Evolutionary conservation across 176 grass and related monocot species (phyloP).

Genomic region (Oryza nivara): DNA sequence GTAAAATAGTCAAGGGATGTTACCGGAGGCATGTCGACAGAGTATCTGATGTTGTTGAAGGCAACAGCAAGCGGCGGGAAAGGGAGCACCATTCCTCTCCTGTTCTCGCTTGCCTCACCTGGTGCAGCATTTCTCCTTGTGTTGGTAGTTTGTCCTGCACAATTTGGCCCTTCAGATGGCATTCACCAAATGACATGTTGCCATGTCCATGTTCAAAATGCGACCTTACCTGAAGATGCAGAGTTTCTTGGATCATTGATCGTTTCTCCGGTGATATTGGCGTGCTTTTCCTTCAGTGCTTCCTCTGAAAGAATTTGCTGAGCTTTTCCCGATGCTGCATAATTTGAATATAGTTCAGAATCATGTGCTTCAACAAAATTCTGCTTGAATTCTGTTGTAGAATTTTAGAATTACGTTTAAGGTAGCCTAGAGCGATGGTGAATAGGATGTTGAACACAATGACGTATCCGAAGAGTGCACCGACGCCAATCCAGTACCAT

Average conservation of each 20-base stretch:
- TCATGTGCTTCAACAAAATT: conserved; percentile 31
- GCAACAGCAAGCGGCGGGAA: conserved; percentile 58
- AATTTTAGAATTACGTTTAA: conserved; percentile 50
- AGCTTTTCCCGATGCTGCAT: conserved; percentile 52
- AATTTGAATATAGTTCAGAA: conserved; percentile 27
- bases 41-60: conserved; percentile 68
- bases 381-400: conserved; percentile 12
- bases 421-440: conserved; percentile 57
- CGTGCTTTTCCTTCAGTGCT: conserved; percentile 64
- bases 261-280: conserved; percentile 61
- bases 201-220: conserved; percentile 4
- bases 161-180: conserved; percentile 13
- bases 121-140: conserved; percentile 38
- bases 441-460: conserved; percentile 65
- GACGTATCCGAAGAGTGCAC: conserved; percentile 58
- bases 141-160: neutral
- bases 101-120: conserved; percentile 24
- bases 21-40: conserved; percentile 71
- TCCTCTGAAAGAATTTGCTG: conserved; percentile 63
- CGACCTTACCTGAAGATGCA: conserved; percentile 33
- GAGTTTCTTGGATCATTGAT: conserved; percentile 5
- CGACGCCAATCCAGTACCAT: conserved; percentile 74
- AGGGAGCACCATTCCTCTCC: conserved; percentile 73
- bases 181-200: neutral
- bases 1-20: neutral